Evolutionary conservation across 2,329 filamentous ascomycete genomes (phyloP).

Genomic region (Eutypella sp.): DNA sequence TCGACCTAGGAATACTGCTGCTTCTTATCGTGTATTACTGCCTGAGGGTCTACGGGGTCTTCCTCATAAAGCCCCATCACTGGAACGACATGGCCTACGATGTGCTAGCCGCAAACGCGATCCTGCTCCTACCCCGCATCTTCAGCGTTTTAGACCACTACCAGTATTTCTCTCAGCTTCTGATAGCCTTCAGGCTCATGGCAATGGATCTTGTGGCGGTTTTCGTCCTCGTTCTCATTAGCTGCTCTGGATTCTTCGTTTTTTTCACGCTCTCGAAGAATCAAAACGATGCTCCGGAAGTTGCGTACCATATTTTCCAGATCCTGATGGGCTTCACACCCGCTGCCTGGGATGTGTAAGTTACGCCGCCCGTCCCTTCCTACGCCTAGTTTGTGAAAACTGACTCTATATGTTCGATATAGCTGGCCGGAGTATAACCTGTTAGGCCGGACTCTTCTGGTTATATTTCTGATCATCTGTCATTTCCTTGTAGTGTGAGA

Average conservation of each 20-base stretch:
- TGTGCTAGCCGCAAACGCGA: constrained; percentile 85
- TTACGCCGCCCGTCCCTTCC: constrained; percentile 7
- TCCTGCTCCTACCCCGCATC: constrained; percentile 82
- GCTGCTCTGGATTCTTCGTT: constrained; percentile 91
- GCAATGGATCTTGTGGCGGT: constrained; percentile 83
- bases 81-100: constrained; percentile 88
- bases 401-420: constrained; percentile 10
- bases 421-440: constrained; percentile 70
- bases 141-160: constrained; percentile 94
- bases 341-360: constrained; percentile 83
- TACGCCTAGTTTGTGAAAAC: constrained; percentile 1
- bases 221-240: constrained; percentile 76
- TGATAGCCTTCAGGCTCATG: constrained; percentile 94
- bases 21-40: constrained; percentile 86
- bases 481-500: constrained; percentile 80
- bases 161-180: constrained; percentile 88
- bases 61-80: constrained; percentile 68
- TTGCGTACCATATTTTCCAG: constrained; percentile 91
- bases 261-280: constrained; percentile 81
- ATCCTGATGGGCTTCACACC: constrained; percentile 95
- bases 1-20: constrained; percentile 84
- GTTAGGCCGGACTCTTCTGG: constrained; percentile 70
- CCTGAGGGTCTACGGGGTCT: constrained; percentile 80
- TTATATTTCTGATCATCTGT: constrained; percentile 85
- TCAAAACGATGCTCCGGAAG: constrained; percentile 62